Percentiles rank a stretch among this genome's conserved stretches.
Conservation (phyloP, 768 basidiomycete species). For the Rhizopogon sp. region DNA sequence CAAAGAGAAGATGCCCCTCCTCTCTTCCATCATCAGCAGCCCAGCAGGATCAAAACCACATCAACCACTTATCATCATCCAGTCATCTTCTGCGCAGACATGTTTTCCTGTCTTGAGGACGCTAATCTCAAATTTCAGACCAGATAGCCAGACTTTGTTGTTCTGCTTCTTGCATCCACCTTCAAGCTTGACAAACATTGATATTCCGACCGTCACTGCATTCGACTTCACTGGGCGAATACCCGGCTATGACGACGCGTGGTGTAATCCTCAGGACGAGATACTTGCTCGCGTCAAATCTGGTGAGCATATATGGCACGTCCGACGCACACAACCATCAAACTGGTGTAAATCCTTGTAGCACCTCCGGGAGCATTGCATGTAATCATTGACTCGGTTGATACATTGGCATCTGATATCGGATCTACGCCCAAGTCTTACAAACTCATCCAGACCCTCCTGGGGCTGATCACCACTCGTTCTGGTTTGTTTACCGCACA, state of each 20-base stretch:
- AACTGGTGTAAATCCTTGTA: conserved; percentile 12
- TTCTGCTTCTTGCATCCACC: conserved; percentile 58
- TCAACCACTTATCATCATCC: conserved; percentile 48
- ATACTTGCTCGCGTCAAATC: conserved; percentile 40
- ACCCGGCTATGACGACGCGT: conserved; percentile 45
- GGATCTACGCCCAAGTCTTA: conserved; percentile 50
- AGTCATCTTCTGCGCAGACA: conserved; percentile 57
- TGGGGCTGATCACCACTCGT: conserved; percentile 39
- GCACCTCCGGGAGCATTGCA: conserved; percentile 45
- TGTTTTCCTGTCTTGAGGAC: conserved; percentile 50
- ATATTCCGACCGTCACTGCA: conserved; percentile 29
- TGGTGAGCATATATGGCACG: conserved; percentile 27
- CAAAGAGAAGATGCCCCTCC: conserved; percentile 18
- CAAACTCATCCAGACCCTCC: conserved; percentile 44
- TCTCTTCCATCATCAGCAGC: conserved; percentile 24
- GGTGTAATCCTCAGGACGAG: conserved; percentile 27
- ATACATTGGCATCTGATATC: conserved; percentile 57
- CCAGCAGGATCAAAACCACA: conserved; percentile 17
- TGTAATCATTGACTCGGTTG: conserved; percentile 69
- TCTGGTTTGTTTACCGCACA: conserved; percentile 36
- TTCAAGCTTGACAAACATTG: conserved; percentile 33
- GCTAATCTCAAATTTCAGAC: conserved; percentile 29
- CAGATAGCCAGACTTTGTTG: conserved; percentile 31
- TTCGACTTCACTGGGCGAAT: conserved; percentile 48
- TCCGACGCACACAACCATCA: neutral